A percentile compares a stretch with the other conserved stretches of the same genome.
These are phyloP conservation scores for Coemansia sp. DNA, from an alignment of 192 early-diverging fungal genomes.

Conservation along the genomic window DNA sequence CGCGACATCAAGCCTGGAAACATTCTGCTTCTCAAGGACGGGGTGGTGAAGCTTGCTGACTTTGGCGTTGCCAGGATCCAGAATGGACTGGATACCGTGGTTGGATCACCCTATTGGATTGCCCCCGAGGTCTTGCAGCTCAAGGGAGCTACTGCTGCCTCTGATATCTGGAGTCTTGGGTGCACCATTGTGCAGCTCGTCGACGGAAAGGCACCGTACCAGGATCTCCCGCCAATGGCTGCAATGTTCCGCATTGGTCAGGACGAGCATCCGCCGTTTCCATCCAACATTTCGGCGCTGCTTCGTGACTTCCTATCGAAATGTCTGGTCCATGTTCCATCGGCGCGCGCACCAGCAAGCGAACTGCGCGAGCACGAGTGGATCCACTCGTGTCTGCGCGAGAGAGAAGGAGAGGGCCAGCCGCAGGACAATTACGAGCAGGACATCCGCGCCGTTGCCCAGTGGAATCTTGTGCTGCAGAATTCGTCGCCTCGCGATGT, in stretches of 20 bases:
- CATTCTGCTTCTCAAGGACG: constrained; percentile 70
- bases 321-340: constrained; percentile 80
- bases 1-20: constrained; percentile 68
- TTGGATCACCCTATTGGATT: constrained; percentile 81
- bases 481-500: constrained; percentile 56
- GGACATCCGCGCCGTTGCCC: constrained; percentile 49
- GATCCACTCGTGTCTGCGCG: constrained; percentile 42
- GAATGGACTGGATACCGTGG: constrained; percentile 65
- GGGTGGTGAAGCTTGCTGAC: constrained; percentile 73
- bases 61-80: constrained; percentile 72
- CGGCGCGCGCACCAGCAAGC: constrained; percentile 64
- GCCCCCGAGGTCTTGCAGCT: constrained; percentile 73
- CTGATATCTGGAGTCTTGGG: constrained; percentile 73
- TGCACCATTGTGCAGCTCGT: constrained; percentile 74
- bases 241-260: constrained; percentile 72
- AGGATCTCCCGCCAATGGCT: constrained; percentile 67
- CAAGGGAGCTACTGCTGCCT: constrained; percentile 66
- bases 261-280: constrained; percentile 75
- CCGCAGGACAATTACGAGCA: constrained; percentile 41
- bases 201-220: constrained; percentile 70
- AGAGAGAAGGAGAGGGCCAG: constrained; percentile 41
- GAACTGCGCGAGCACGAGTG: constrained; percentile 64
- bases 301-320: constrained; percentile 74
- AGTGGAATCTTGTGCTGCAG: constrained; percentile 53
- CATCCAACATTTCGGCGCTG: constrained; percentile 57